Base-by-base conservation (phyloP, 2,329 filamentous ascomycete genomes). In the Hypoxylon sp. region DNA sequence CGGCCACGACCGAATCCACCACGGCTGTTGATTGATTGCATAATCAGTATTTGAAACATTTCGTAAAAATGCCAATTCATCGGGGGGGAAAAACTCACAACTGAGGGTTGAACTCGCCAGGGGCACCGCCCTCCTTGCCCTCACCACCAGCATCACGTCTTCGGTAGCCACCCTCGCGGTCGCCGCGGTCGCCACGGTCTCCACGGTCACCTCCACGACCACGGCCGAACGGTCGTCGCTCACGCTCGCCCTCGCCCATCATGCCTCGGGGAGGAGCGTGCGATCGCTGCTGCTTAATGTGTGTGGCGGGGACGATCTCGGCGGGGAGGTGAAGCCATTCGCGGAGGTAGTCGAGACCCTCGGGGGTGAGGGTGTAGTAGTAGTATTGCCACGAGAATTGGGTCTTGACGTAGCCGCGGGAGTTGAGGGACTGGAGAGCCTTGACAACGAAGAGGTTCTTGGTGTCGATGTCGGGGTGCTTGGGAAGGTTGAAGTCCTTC, bases 361-460 rank as follows among this genome's bases (percentile, higher is more conserved):
- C 92, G 74, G 92, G 90, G 77, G 93, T 97, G 79, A 99, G 88
- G 79, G 94, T 97, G 88, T 99, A 99, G 90, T 99, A 99, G 89
- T 97, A 96, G 86, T 92, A 96, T 82, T 96, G 91, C 91, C 91
- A 96, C 67, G 91, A 96, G 89, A 99, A 99, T 80, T 95, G 94
- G 71, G 94, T 99, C 90, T 99, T 99, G 81, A 99, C 87, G 80
- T 90, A 97, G 76, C 93, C 93, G 77, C 94, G 93, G 69, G 92
- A 97, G 82, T 87, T 96, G 74, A 99, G 87, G 64, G 94, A 99
- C 84, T 99, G 94, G 81, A 87, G 88, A 73, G 94, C 94, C 88
- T 99, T 99, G 87, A 99, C 90, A 78, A 97, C 93, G 78, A 80
- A 97, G 72, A 99, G 90, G 87, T 99, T 99, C 89, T 96, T 96